Base-by-base conservation (phyloP, 116 monocot species). In the Papilionanthe hybrid region DNA sequence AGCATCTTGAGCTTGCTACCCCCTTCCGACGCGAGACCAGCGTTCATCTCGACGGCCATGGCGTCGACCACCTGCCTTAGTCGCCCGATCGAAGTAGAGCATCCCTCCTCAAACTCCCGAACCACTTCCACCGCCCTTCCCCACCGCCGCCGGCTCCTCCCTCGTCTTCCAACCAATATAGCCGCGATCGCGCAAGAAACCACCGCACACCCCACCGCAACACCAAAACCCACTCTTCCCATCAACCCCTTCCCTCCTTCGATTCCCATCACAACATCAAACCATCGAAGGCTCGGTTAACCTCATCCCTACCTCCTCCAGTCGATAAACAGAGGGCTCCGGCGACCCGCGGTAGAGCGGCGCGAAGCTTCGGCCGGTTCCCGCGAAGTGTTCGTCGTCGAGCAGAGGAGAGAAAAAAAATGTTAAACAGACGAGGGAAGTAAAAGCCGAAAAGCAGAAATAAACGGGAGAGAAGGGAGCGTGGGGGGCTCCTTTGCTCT, bases 1-100 rank as follows among this genome's bases (percentile, higher is more conserved):
- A 92, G 85, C 95, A 95, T 95, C 85, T 92, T 92, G 78, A 95
- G 95, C 88, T 95, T 92, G 83, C 95, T 95, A 41, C 91, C 95
- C 0, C 95, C 95, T 60, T 95, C 93, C 12, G 93, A 93, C 6
- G 95, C 93, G 57, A 95, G 86, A 10, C 95, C 89, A 28, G 89
- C 86, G 80, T 81, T 79, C 89, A 89, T 89, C 86, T 89, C 86
- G 10, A 80, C 86, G 20, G 80, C 86, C 86, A 86, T 82, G 43
- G 86, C 89, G 58, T 89, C 84, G 19, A 82, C 89, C 57, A 89
- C 89, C 88, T 91, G 91, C 42, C 86, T 71, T 67, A 95, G 81
- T 78, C 88, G 55, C 11, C 77, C 85, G 56, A 72, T 71, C 74
- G 95, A 82, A 5, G 95, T 89, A 37, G 83, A 79, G 75, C 86